Evolutionary conservation across 2,329 filamentous ascomycete species (phyloP).

Genomic region (Stagonosporopsis rhizophila): DNA sequence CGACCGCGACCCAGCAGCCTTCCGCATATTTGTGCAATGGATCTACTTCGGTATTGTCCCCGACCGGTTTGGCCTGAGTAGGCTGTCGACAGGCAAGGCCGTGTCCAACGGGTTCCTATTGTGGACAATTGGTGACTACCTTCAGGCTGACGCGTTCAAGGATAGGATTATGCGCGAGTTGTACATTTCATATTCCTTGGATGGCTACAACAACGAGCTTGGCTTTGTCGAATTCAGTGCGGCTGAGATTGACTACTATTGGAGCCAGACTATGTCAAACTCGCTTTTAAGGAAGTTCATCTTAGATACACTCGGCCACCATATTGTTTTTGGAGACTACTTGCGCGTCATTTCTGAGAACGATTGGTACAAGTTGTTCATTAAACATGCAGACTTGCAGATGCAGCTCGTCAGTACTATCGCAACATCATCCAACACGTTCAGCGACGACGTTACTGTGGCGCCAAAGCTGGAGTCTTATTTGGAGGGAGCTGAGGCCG

Average conservation of each 20-base stretch:
- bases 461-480: background rate
- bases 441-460: background rate
- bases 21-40: constrained; percentile 12
- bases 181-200: background rate
- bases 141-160: constrained; percentile 4
- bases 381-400: background rate
- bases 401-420: background rate
- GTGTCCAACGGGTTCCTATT: background rate
- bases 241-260: constrained; percentile 2
- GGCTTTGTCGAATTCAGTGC: background rate
- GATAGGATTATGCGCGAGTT: constrained; percentile 1
- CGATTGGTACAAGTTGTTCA: constrained; percentile 1
- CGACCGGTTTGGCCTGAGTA: background rate
- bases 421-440: background rate
- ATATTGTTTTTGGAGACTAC: background rate
- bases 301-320: background rate
- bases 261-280: background rate
- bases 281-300: background rate
- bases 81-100: background rate
- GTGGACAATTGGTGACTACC: constrained; percentile 7
- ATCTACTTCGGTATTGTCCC: constrained; percentile 4
- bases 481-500: background rate
- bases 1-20: background rate
- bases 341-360: background rate
- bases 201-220: background rate